A percentile compares a stretch with the other conserved stretches of the same genome.
Evolutionary conservation across 768 basidiomycete genomes (phyloP).

Genomic region (Mrakia blollopis): DNA sequence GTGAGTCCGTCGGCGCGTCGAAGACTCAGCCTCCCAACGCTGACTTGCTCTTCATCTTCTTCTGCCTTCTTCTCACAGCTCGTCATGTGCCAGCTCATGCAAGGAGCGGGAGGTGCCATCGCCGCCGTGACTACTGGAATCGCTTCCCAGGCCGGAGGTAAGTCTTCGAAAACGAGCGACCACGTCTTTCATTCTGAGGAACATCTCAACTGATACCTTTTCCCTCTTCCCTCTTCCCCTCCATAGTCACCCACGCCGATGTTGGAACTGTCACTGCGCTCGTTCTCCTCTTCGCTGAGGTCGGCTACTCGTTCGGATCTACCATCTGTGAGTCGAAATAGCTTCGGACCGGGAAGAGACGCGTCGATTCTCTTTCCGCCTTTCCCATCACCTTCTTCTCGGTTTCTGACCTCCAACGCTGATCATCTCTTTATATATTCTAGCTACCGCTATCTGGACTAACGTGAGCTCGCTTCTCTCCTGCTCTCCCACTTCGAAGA

Average conservation of each 20-base stretch:
- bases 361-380: too few species aligned
- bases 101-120: slow-evolving; percentile 65
- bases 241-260: slow-evolving; percentile 55
- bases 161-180: neutral
- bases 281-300: slow-evolving; percentile 33
- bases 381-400: too few species aligned
- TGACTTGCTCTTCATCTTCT: too few species aligned
- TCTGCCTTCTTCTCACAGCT: slow-evolving; percentile 39
- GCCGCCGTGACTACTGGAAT: slow-evolving; percentile 49
- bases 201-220: too few species aligned
- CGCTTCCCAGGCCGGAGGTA: slow-evolving; percentile 56
- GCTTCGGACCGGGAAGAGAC: too few species aligned
- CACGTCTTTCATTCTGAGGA: too few species aligned
- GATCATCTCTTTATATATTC: too few species aligned
- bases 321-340: slow-evolving; percentile 45
- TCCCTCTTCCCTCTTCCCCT: too few species aligned
- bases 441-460: slow-evolving; percentile 53
- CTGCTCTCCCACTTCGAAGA: slow-evolving; percentile 44
- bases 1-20: too few species aligned
- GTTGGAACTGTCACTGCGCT: slow-evolving; percentile 57
- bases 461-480: slow-evolving; percentile 55
- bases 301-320: slow-evolving; percentile 63
- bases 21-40: too few species aligned
- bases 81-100: slow-evolving; percentile 64
- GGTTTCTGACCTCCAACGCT: too few species aligned